phyloP scores from a whole-genome alignment of 176 grass and related monocot genomes.

The Rhipidocladum racemiflorum region DNA sequence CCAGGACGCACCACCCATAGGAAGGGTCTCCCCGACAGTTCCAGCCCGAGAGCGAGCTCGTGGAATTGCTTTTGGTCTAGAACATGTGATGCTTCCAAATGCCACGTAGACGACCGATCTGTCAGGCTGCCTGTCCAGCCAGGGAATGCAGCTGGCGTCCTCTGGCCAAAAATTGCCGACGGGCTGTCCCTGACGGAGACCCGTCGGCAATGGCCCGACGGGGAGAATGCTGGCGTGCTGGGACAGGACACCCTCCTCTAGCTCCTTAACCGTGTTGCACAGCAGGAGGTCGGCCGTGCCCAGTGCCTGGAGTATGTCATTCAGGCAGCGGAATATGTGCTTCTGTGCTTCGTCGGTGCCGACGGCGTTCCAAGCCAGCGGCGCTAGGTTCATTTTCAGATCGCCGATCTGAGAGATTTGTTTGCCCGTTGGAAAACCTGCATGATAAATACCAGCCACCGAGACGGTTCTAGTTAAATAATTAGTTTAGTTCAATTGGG shows the following conservation, averaged over 20 bases:
- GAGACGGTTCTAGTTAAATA: too few species aligned
- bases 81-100: slow-evolving; percentile 44
- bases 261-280: slow-evolving; percentile 43
- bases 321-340: neutral
- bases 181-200: neutral
- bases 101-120: slow-evolving; percentile 47
- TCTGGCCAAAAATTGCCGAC: slow-evolving; percentile 40
- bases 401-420: neutral
- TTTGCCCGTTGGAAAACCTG: neutral
- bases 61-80: slow-evolving; percentile 30
- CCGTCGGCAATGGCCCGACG: slow-evolving; percentile 31
- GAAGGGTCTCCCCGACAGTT: slow-evolving; percentile 34
- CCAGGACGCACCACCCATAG: slow-evolving; percentile 45
- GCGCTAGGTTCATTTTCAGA: neutral
- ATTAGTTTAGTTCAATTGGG: too few species aligned
- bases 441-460: too few species aligned
- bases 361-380: slow-evolving; percentile 16
- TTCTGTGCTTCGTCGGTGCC: neutral
- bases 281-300: slow-evolving; percentile 12
- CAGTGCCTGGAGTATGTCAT: neutral
- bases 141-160: slow-evolving; percentile 31
- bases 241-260: slow-evolving; percentile 26
- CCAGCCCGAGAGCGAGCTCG: slow-evolving; percentile 35
- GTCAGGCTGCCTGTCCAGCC: slow-evolving; percentile 15
- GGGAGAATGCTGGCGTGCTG: slow-evolving; percentile 25